Percentiles rank a stretch among this genome's conserved stretches.
phyloP scores from a whole-genome alignment of 352 stramenopile species.

The Phytophthora hibernalis region DNA sequence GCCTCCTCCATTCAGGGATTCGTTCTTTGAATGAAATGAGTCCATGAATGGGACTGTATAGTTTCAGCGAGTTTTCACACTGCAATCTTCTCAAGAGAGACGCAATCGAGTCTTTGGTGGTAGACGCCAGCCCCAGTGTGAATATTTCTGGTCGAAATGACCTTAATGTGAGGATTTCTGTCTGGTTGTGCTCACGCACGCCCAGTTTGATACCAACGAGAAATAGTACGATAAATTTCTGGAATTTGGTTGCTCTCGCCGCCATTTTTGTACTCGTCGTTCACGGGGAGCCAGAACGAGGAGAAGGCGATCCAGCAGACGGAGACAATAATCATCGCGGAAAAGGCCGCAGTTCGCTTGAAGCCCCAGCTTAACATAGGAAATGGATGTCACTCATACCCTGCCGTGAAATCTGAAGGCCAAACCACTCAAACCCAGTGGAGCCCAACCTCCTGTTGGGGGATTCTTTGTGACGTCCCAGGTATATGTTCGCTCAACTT shows the following conservation, averaged over 20 bases:
- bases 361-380: neutral
- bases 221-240: neutral
- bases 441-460: neutral
- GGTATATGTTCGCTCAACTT: neutral
- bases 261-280: neutral
- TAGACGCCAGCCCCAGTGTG: too few species aligned
- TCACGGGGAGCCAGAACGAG: neutral
- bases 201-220: neutral
- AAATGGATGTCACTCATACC: neutral
- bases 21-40: too few species aligned
- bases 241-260: neutral
- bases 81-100: too few species aligned
- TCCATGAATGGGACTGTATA: neutral
- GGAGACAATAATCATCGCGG: neutral
- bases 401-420: neutral
- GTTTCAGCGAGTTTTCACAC: neutral
- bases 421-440: neutral
- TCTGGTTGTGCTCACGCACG: neutral
- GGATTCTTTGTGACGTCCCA: neutral
- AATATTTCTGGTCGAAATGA: too few species aligned
- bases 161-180: neutral
- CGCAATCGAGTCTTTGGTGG: too few species aligned
- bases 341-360: neutral
- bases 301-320: neutral
- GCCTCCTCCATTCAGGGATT: neutral